Evolutionary conservation across 305 asterid species (phyloP).

Genomic region (Solanum chacoense): DNA sequence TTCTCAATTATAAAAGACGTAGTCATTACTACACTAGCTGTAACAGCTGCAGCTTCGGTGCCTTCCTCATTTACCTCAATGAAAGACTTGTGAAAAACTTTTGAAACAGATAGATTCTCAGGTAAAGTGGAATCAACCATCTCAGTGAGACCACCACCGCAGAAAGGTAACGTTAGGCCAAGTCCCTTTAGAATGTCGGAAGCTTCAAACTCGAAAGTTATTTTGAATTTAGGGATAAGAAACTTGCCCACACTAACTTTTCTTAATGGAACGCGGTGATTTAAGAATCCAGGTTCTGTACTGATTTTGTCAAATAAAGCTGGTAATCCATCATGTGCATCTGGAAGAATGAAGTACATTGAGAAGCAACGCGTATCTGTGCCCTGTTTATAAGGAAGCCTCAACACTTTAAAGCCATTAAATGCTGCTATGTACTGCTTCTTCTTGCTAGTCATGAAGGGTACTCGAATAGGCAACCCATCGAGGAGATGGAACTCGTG

Average conservation of each 20-base stretch:
- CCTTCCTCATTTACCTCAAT: conserved; percentile 52
- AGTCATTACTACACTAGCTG: not conserved
- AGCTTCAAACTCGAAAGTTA: conserved; percentile 57
- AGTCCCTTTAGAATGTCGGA: conserved; percentile 32
- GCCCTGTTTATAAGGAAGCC: conserved; percentile 60
- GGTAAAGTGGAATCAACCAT: conserved; percentile 36
- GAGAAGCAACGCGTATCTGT: conserved; percentile 55
- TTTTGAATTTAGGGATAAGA: conserved; percentile 59
- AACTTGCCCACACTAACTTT: conserved; percentile 33
- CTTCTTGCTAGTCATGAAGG: conserved; percentile 63
- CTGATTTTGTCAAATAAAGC: conserved; percentile 32
- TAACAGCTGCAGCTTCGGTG: conserved; percentile 64
- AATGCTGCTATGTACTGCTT: conserved; percentile 36
- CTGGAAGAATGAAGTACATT: conserved; percentile 71
- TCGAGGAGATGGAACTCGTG: conserved; percentile 51
- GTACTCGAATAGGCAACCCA: conserved; percentile 41
- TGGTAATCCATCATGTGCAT: conserved; percentile 53
- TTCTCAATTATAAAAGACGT: not conserved
- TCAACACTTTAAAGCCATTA: conserved; percentile 59
- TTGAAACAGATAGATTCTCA: conserved; percentile 30
- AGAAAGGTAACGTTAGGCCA: conserved; percentile 54
- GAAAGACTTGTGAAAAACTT: conserved; percentile 39
- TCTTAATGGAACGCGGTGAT: conserved; percentile 35
- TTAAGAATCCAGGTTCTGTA: conserved; percentile 45
- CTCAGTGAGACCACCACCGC: conserved; percentile 44